phyloP scores from a whole-genome alignment of 495 filamentous ascomycete species.

The Lineolata rhizophorae region DNA sequence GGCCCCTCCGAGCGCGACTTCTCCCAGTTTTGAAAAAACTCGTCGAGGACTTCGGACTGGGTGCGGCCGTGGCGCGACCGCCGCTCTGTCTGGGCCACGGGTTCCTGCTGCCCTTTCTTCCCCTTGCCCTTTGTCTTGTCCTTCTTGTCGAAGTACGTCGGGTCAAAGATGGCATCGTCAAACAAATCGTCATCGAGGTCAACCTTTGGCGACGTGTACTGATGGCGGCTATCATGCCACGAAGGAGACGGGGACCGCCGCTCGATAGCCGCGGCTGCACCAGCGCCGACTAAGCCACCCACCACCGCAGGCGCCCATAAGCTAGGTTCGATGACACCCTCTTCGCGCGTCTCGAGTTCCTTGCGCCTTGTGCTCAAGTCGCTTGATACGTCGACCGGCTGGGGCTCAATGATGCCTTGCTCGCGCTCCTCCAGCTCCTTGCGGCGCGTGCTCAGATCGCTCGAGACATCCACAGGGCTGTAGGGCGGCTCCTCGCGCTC shows the following conservation, averaged over 20 bases:
- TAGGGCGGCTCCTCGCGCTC: slow-evolving; percentile 5
- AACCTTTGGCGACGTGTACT: slow-evolving; percentile 6
- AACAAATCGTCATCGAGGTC: slow-evolving; percentile 10
- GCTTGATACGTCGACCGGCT: too few species aligned
- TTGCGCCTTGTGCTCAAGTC: neutral
- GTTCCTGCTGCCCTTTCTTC: slow-evolving; percentile 1
- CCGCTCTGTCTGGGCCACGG: slow-evolving; percentile 7
- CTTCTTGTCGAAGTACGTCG: slow-evolving; percentile 15
- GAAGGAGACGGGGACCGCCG: too few species aligned
- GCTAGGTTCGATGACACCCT: too few species aligned
- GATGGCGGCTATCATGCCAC: too few species aligned
- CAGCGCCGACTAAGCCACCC: neutral
- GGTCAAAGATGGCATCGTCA: slow-evolving; percentile 17
- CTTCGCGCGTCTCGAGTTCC: neutral
- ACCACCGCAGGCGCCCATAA: neutral
- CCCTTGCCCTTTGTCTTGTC: neutral
- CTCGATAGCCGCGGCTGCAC: too few species aligned
- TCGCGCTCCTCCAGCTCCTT: too few species aligned
- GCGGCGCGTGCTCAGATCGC: too few species aligned
- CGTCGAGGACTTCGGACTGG: neutral
- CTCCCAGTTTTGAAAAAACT: too few species aligned
- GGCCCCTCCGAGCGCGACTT: neutral
- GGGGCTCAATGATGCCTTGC: too few species aligned
- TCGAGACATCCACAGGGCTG: too few species aligned
- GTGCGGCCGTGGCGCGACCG: neutral